Evolutionary conservation across 768 basidiomycete species (phyloP).

Genomic region (Crassisporium funariophilum): DNA sequence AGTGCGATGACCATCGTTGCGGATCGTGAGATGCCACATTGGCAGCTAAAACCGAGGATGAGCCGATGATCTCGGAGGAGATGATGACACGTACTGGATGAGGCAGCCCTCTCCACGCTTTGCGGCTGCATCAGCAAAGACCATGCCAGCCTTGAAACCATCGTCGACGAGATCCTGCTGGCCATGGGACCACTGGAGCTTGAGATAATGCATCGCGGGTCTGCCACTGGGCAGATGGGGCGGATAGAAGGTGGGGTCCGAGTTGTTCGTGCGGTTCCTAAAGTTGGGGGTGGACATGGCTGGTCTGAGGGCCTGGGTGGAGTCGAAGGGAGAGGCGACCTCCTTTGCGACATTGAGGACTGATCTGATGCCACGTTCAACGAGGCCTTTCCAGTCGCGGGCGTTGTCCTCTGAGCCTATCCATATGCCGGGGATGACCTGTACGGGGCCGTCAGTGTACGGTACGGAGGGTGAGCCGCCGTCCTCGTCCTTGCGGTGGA

Average conservation of each 20-base stretch:
- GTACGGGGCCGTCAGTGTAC: slow-evolving; percentile 79
- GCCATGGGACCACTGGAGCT: slow-evolving; percentile 93
- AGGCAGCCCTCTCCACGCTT: slow-evolving; percentile 78
- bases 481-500: slow-evolving; percentile 70
- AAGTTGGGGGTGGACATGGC: slow-evolving; percentile 74
- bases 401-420: slow-evolving; percentile 93
- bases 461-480: slow-evolving; percentile 57
- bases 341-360: slow-evolving; percentile 95
- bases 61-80: slow-evolving; percentile 18
- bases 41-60: slow-evolving; percentile 66
- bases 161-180: slow-evolving; percentile 81
- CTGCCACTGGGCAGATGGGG: slow-evolving; percentile 69
- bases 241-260: slow-evolving; percentile 61
- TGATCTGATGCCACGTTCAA: slow-evolving; percentile 72
- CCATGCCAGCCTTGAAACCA: slow-evolving; percentile 81
- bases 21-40: slow-evolving; percentile 91
- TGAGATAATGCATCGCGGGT: slow-evolving; percentile 85
- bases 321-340: slow-evolving; percentile 72
- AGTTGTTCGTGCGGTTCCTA: slow-evolving; percentile 34
- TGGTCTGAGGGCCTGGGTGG: slow-evolving; percentile 53
- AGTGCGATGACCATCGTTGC: slow-evolving; percentile 90
- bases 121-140: slow-evolving; percentile 77
- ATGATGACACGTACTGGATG: slow-evolving; percentile 65
- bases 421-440: slow-evolving; percentile 86
- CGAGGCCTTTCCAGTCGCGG: slow-evolving; percentile 72